Conservation (phyloP, 805 yeast genomes). For the Saturnispora serradocipensis region DNA sequence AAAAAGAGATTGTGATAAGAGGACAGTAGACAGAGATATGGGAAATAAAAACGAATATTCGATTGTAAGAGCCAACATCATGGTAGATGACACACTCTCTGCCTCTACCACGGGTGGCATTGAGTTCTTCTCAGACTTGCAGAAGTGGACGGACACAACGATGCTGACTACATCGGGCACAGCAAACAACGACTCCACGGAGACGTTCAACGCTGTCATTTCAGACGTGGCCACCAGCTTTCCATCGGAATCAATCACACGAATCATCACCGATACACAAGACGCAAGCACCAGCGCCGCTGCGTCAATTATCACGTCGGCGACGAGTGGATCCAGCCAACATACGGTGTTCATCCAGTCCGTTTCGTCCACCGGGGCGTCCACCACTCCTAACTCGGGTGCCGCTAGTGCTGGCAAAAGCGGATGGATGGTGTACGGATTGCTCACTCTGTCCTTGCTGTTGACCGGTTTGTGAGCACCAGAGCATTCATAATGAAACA, state of each 20-base stretch:
- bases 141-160: neutral
- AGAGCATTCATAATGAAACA: neutral
- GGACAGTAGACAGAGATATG: neutral
- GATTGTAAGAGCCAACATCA: neutral
- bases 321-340: neutral
- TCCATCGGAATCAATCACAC: neutral
- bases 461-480: neutral
- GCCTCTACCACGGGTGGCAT: neutral
- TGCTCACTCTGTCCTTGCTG: neutral
- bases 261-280: neutral
- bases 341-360: neutral
- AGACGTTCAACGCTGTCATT: neutral
- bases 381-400: neutral
- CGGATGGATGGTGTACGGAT: neutral
- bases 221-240: neutral
- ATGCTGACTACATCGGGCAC: neutral
- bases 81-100: neutral
- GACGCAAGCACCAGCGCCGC: neutral
- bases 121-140: neutral
- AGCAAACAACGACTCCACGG: neutral
- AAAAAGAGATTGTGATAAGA: neutral
- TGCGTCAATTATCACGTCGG: neutral
- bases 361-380: neutral
- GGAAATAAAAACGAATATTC: neutral
- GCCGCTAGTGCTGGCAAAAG: neutral